Evolutionary conservation across 177 flowering plant species (phyloP).

Genomic region (Vitis hybrid): DNA sequence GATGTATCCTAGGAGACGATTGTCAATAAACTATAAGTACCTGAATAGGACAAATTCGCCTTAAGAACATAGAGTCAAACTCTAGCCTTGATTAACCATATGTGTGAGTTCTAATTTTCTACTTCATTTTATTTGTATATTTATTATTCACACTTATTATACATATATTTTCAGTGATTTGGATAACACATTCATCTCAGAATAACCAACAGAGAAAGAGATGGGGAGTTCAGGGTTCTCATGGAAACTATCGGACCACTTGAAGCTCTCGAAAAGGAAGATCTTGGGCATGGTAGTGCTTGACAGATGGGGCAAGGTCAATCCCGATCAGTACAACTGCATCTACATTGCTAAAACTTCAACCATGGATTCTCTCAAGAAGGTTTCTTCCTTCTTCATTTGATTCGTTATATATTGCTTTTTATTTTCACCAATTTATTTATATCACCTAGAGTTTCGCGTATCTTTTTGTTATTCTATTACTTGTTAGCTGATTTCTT

Average conservation of each 20-base stretch:
- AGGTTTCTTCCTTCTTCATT: constrained; percentile 33
- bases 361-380: constrained; percentile 88
- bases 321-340: constrained; percentile 78
- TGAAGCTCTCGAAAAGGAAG: constrained; percentile 89
- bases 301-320: constrained; percentile 98
- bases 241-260: constrained; percentile 85
- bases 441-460: neutral
- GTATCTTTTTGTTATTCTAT: too few species aligned
- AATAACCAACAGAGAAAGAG: neutral
- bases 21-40: too few species aligned
- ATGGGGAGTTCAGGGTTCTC: constrained; percentile 59
- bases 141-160: too few species aligned
- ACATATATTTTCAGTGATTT: too few species aligned
- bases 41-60: too few species aligned
- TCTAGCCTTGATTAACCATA: too few species aligned
- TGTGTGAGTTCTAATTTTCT: too few species aligned
- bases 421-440: neutral
- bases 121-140: too few species aligned
- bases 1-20: too few species aligned
- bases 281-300: constrained; percentile 73
- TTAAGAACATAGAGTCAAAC: too few species aligned
- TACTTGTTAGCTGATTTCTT: too few species aligned
- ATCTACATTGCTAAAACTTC: constrained; percentile 91
- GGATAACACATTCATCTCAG: too few species aligned
- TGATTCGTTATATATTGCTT: neutral